Evolutionary conservation across 2,329 filamentous ascomycete genomes (phyloP).

Genomic region (Zasmidium angulare): DNA sequence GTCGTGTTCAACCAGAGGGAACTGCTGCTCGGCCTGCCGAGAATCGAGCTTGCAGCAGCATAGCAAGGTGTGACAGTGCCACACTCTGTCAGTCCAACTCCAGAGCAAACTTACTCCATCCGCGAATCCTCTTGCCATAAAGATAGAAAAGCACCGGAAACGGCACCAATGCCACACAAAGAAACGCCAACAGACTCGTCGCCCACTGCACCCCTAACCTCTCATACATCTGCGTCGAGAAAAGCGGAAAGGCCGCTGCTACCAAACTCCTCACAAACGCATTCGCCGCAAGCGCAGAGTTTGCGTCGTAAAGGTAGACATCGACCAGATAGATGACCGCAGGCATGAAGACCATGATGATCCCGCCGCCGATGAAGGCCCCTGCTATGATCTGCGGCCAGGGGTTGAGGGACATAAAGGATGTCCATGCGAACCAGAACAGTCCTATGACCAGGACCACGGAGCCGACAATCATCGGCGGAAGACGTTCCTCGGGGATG

Average conservation of each 20-base stretch:
- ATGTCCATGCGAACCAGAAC: conserved; percentile 66
- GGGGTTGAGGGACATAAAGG: conserved; percentile 44
- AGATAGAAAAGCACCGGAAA: conserved; percentile 32
- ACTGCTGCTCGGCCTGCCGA: background rate
- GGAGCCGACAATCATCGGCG: conserved; percentile 53
- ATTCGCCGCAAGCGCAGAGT: conserved; percentile 36
- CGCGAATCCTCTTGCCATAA: conserved; percentile 27
- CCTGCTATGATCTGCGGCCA: conserved; percentile 46
- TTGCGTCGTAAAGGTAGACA: conserved; percentile 41
- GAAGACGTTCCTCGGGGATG: conserved; percentile 44
- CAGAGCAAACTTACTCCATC: conserved; percentile 4
- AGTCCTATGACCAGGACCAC: conserved; percentile 49
- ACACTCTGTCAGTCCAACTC: background rate
- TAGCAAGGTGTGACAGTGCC: too few relatives aligned
- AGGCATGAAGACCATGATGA: conserved; percentile 49
- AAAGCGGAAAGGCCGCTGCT: conserved; percentile 39
- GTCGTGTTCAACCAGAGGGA: too few relatives aligned
- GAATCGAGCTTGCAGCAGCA: too few relatives aligned
- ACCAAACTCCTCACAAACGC: conserved; percentile 37
- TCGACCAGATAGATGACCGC: conserved; percentile 49
- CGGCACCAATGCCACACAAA: conserved; percentile 33
- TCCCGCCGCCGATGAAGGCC: conserved; percentile 41
- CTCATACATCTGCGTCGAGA: conserved; percentile 34
- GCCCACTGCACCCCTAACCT: conserved; percentile 38
- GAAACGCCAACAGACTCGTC: conserved; percentile 34